Conservation (phyloP, 495 filamentous ascomycete species). For the Talaromyces wortmannii region DNA sequence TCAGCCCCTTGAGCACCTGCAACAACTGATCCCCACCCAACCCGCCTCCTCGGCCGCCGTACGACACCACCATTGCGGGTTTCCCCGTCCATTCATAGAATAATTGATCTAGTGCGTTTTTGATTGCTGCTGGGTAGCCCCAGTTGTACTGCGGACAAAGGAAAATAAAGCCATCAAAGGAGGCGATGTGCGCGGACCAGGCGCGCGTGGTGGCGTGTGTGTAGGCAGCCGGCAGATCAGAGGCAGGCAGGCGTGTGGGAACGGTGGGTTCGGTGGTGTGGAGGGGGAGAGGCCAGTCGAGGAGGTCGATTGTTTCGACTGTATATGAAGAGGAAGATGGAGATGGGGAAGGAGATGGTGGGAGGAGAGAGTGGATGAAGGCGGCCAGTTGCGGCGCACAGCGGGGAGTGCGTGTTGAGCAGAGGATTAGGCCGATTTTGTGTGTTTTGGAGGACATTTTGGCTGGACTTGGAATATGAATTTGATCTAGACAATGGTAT, state of each 20-base stretch:
- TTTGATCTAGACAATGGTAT: too few species aligned
- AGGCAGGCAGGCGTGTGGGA: not conserved
- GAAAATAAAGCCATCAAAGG: constrained; percentile 32
- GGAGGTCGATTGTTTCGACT: not conserved
- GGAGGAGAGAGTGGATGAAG: not conserved
- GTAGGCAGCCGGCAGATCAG: not conserved
- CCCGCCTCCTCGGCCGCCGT: not conserved
- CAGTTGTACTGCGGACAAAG: constrained; percentile 33
- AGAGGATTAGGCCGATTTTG: not conserved
- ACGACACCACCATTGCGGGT: constrained; percentile 31
- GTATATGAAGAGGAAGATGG: not conserved
- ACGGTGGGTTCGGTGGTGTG: not conserved
- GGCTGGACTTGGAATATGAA: not conserved
- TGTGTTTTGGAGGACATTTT: not conserved
- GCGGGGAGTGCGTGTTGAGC: not conserved
- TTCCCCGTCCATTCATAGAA: constrained; percentile 42
- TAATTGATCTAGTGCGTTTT: constrained; percentile 47
- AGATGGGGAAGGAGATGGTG: not conserved
- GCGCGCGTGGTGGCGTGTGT: not conserved
- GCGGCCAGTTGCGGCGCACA: not conserved
- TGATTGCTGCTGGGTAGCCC: constrained; percentile 28
- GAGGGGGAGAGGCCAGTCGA: not conserved
- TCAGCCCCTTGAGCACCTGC: not conserved
- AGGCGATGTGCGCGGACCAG: not conserved
- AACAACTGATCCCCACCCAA: not conserved